phyloP scores from a whole-genome alignment of 2,329 filamentous ascomycete genomes.

The Trichoderma sp. region DNA sequence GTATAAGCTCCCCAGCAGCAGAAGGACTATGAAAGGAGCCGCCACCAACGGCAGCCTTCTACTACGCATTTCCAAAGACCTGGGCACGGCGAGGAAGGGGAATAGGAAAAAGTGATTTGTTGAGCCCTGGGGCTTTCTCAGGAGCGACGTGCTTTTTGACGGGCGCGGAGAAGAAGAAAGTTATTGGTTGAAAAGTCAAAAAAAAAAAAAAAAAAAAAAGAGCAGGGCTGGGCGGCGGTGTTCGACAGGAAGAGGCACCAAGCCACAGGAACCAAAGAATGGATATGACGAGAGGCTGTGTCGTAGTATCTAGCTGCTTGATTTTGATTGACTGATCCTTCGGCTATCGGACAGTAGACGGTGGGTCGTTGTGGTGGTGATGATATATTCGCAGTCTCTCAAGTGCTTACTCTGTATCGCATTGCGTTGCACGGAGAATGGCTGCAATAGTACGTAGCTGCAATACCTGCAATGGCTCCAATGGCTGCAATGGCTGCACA shows the following conservation, averaged over 20 bases:
- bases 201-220: too few relatives aligned
- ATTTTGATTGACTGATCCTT: not conserved
- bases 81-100: not conserved
- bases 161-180: not conserved
- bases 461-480: too few relatives aligned
- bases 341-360: not conserved
- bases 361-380: not conserved
- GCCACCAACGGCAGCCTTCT: conserved; percentile 7
- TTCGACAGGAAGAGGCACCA: not conserved
- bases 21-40: conserved; percentile 9
- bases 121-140: too few relatives aligned
- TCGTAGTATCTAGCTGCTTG: not conserved
- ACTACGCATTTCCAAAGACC: not conserved
- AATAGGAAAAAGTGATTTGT: not conserved
- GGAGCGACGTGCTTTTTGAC: not conserved
- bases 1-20: conserved; percentile 17
- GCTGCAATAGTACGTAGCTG: too few relatives aligned
- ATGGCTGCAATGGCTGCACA: too few relatives aligned
- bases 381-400: not conserved
- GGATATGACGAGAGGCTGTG: conserved; percentile 3
- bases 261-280: not conserved
- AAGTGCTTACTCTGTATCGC: conserved; percentile 15
- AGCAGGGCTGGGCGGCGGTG: not conserved
- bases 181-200: not conserved
- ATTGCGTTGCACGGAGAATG: too few relatives aligned